These are phyloP conservation scores for Carex myosuroides DNA, from an alignment of 176 grass and related monocot genomes.

Conservation along the genomic window DNA sequence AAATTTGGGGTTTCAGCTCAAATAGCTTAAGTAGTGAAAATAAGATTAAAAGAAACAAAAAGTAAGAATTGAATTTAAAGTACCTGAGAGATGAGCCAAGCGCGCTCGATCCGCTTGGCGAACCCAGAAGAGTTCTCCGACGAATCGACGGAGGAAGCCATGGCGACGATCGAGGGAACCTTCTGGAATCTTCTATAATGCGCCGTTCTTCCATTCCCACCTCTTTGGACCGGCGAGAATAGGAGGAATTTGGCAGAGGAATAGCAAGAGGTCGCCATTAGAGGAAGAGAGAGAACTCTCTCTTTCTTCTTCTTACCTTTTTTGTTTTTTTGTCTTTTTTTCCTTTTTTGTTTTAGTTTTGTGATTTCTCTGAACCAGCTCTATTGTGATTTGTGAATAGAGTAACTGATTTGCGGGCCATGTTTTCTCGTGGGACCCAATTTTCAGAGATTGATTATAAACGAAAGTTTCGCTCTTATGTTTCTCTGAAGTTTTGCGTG, in stretches of 20 bases:
- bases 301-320: background rate
- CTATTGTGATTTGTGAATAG: background rate
- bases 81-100: slow-evolving; percentile 94
- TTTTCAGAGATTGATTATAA: no score
- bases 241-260: slow-evolving; percentile 1
- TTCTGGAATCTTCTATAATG: slow-evolving; percentile 13
- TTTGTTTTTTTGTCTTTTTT: background rate
- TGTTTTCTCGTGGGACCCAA: background rate
- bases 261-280: slow-evolving; percentile 20
- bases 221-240: background rate
- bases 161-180: slow-evolving; percentile 20
- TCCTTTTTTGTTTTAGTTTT: no score
- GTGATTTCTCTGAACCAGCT: no score
- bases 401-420: background rate
- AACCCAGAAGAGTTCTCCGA: slow-evolving; percentile 56
- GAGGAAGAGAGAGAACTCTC: background rate
- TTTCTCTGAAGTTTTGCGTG: background rate
- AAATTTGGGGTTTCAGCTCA: background rate
- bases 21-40: background rate
- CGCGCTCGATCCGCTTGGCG: slow-evolving; percentile 66
- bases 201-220: background rate
- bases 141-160: slow-evolving; percentile 55
- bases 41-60: background rate
- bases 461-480: no score
- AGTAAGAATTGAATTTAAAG: background rate